Evolutionary conservation across 805 yeast genomes (phyloP), one percentile per base, ranked within the genome.

Genomic region (Wickerhamiella sergipiensis): DNA sequence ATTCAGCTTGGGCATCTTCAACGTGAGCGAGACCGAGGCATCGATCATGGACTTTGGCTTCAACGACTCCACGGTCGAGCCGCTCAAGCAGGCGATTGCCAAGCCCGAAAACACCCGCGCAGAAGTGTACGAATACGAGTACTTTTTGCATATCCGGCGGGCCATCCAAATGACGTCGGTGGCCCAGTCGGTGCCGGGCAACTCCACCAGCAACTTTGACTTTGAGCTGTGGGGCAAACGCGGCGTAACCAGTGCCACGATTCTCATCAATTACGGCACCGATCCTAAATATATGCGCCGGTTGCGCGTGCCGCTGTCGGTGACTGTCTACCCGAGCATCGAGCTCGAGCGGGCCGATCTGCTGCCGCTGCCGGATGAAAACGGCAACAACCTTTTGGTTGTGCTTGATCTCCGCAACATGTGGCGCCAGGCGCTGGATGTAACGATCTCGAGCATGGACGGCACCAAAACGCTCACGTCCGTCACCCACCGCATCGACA

Each of bases 301-400:
- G 19, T 66, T 88, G 13, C 76, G 75, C 13, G 74, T 87, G 2
- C 90, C 95, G 0, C 71, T 85, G 26, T 73, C 78, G 44, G 72
- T 84, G 3, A 77, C 90, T 0, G 85, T 86, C 1, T 74, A 80
- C 54, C 79, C 89, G 2, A 78, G 88, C 46, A 73, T 85, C 42
- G 94, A 85, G 56, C 64, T 86, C 3, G 81, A 83, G 1, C 81
- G 85, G 2, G 83, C 82, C 62, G 95, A 87, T 59, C 68, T 90
- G 4, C 65, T 86, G 15, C 88, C 59, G 49, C 55, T 46, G 49
- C 44, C 36, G 8, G 56, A 64, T 7, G 50, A 48, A 6, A 52
- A 64, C 36, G 65, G 65, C 6, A 63, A 68, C 19, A 67, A 79
- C 78, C 47, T 85, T 74, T 63, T 80, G 83, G 55, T 66, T 83